A percentile compares a stretch with the other conserved stretches of the same genome.
These are phyloP conservation scores for Sporothrix pseudoabietina DNA, from an alignment of 2,329 filamentous ascomycete genomes.

Conservation along the genomic window DNA sequence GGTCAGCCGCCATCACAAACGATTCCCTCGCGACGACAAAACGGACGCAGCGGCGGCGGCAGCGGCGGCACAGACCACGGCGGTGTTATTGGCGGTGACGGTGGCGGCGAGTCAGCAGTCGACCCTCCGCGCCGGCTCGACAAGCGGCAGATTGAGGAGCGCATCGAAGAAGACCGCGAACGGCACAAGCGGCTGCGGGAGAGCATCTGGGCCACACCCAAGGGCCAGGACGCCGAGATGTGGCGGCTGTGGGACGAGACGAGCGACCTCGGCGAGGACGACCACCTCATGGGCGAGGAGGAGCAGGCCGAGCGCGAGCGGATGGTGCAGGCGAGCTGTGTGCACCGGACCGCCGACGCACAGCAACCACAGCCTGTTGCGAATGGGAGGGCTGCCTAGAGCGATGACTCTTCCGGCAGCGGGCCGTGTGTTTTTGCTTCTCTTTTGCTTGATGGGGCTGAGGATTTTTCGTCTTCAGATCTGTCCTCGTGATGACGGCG, in stretches of 20 bases:
- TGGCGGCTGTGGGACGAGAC: conserved; percentile 83
- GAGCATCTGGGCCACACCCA: conserved; percentile 85
- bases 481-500: background rate
- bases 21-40: conserved; percentile 40
- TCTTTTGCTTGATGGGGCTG: background rate
- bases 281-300: conserved; percentile 74
- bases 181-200: conserved; percentile 89
- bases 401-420: background rate
- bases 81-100: conserved; percentile 39
- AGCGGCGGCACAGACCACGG: conserved; percentile 29
- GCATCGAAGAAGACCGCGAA: conserved; percentile 95
- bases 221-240: conserved; percentile 69
- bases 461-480: background rate
- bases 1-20: conserved; percentile 48
- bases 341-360: conserved; percentile 39
- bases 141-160: conserved; percentile 88
- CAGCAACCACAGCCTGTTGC: background rate
- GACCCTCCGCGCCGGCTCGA: conserved; percentile 56
- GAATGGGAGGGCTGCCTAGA: background rate
- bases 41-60: background rate
- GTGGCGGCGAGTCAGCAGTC: conserved; percentile 39
- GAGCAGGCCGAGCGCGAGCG: conserved; percentile 59
- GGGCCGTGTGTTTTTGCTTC: background rate
- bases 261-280: conserved; percentile 85
- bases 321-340: conserved; percentile 43